Evolutionary conservation across 129 eudicot genomes (phyloP), one percentile per base, ranked within the genome.

Genomic region (Centella asiatica): DNA sequence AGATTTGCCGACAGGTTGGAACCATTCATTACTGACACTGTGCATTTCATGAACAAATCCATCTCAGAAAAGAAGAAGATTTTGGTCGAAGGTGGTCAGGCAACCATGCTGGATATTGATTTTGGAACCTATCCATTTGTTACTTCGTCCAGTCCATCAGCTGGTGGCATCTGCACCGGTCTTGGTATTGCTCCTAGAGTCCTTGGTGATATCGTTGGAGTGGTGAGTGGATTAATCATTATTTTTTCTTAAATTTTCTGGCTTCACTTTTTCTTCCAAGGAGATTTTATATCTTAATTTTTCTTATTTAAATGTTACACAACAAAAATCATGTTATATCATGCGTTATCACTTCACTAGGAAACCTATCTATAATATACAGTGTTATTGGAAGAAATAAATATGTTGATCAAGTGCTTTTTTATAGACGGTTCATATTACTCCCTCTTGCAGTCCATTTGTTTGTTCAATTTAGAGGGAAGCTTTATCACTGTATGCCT

Each of bases 31-130:
- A 68, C 89, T 19, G 99, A 93, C 74, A 93, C 96, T 0, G 96
- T 88, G 73, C 84, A 87, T 73, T 86, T 76, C 75, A 76, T 93
- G 78, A 78, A 88, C 51, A 88, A 93, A 64, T 77, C 95, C n/a
- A 77, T 93, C 54, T 73, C 78, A n/a, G 76, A 78, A 34, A 78
- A 93, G 65, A 79, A 78, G 79, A 93, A 85, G 82, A 66, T 93
- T 69, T 49, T 93, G 57, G 99, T 93, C 17, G 99, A 93, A 93
- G 99, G 99, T 60, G 96, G 99, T 57, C 99, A 93, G 70, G 99
- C 99, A 42, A 93, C 99, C 19, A 93, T 93, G 99, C 65, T 93
- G 71, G 99, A 93, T 73, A 76, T 93, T 69, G 99, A 93, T 63
- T 93, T 93, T 64, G 99, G 99, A 62, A 88, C 99, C 15, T 93